Percentiles rank a stretch among this genome's conserved stretches.
These are phyloP conservation scores for Harrya chromipes DNA, from an alignment of 768 basidiomycete genomes.

Conservation along the genomic window DNA sequence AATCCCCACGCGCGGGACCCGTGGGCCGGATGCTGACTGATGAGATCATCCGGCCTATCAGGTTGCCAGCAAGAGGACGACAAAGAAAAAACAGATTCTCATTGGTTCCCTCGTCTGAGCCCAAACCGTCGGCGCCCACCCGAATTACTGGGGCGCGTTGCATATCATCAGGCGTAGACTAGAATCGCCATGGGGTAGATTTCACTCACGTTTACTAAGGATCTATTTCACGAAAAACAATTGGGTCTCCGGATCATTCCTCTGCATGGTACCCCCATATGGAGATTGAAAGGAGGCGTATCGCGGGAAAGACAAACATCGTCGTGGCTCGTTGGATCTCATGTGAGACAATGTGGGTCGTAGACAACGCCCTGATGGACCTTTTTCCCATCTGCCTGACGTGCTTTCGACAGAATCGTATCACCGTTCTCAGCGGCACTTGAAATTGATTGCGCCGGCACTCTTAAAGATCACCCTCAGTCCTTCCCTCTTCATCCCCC, in stretches of 20 bases:
- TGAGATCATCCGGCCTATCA: too few species aligned
- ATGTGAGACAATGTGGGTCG: conserved; percentile 15
- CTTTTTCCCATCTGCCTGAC: conserved; percentile 9
- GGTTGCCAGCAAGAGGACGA: too few species aligned
- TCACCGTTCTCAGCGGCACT: conserved; percentile 23
- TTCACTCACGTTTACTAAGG: background rate
- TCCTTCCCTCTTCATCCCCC: background rate
- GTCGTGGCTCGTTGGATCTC: background rate
- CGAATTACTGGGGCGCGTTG: too few species aligned
- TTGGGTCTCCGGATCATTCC: background rate
- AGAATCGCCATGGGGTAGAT: too few species aligned
- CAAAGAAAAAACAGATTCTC: too few species aligned
- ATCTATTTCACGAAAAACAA: background rate
- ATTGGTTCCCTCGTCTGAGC: too few species aligned
- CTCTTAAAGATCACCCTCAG: conserved; percentile 10
- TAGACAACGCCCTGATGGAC: background rate
- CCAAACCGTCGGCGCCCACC: too few species aligned
- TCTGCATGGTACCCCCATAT: too few species aligned
- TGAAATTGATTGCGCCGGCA: conserved; percentile 17
- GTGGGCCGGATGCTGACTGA: background rate
- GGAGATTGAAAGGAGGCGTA: too few species aligned
- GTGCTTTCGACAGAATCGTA: conserved; percentile 8
- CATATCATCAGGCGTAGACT: background rate
- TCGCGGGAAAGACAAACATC: too few species aligned
- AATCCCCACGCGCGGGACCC: background rate